Evolutionary conservation across 805 yeast genomes (phyloP).

Genomic region (Sugiyamaella lignohabitans): DNA sequence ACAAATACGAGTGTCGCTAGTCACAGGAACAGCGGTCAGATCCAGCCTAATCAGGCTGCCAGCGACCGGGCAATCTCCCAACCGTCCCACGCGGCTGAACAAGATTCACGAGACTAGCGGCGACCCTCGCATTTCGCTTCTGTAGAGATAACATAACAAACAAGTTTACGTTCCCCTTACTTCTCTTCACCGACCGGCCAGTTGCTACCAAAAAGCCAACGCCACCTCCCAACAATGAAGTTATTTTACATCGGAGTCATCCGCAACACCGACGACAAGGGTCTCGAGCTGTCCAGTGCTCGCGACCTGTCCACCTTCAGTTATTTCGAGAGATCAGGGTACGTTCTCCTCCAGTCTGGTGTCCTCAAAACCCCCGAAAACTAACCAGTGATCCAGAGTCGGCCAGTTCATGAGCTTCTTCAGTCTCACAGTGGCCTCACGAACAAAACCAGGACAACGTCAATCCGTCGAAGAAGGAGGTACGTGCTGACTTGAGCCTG

Average conservation of each 20-base stretch:
- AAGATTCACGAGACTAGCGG: no score
- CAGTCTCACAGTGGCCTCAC: slow-evolving; percentile 79
- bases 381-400: slow-evolving; percentile 41
- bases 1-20: no score
- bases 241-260: slow-evolving; percentile 84
- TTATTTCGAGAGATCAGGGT: slow-evolving; percentile 72
- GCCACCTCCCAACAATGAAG: slow-evolving; percentile 66
- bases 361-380: neutral
- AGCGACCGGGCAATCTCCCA: no score
- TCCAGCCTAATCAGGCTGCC: no score
- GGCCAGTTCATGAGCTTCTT: slow-evolving; percentile 94
- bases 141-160: no score
- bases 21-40: no score
- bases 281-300: slow-evolving; percentile 71
- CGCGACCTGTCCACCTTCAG: slow-evolving; percentile 81
- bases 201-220: no score
- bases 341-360: slow-evolving; percentile 1
- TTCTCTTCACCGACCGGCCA: no score
- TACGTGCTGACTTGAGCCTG: neutral
- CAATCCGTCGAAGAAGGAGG: slow-evolving; percentile 88
- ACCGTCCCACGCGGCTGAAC: no score
- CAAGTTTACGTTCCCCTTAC: no score
- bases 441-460: slow-evolving; percentile 86
- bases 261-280: slow-evolving; percentile 51
- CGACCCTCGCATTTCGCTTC: no score